Conservation (phyloP, 768 basidiomycete species). For the Tubosaeta sp. region DNA sequence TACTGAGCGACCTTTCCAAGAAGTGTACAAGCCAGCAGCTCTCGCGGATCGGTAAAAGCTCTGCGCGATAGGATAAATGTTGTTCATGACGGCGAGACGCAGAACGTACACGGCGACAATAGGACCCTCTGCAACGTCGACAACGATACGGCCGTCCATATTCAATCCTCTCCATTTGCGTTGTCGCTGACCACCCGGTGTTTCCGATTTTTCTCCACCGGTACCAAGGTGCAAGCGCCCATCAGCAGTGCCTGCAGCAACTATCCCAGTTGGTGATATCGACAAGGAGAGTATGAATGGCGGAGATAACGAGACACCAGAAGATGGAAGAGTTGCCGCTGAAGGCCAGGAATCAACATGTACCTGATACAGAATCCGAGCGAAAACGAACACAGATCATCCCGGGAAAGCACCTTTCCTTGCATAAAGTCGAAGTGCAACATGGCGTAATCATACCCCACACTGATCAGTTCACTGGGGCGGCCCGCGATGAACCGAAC, state of each 20-base stretch:
- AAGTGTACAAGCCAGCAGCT: constrained; percentile 55
- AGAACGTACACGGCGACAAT: constrained; percentile 60
- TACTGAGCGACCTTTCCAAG: constrained; percentile 55
- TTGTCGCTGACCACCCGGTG: constrained; percentile 33
- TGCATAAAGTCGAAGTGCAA: constrained; percentile 64
- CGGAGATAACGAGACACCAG: constrained; percentile 60
- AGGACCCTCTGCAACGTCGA: constrained; percentile 66
- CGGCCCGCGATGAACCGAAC: constrained; percentile 70
- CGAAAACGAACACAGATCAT: constrained; percentile 48
- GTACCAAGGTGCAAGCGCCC: constrained; percentile 67
- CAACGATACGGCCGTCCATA: constrained; percentile 39
- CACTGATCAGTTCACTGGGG: constrained; percentile 69
- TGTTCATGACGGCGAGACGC: not conserved
- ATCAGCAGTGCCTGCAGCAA: constrained; percentile 74
- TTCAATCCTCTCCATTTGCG: constrained; percentile 74
- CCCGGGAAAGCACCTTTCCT: constrained; percentile 52
- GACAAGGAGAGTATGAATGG: constrained; percentile 69
- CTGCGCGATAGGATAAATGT: constrained; percentile 29
- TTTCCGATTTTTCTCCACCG: constrained; percentile 53
- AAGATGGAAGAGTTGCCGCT: constrained; percentile 39
- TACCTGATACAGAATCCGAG: not conserved
- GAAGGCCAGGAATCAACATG: not conserved
- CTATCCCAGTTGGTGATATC: constrained; percentile 51
- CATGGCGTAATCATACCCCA: constrained; percentile 68
- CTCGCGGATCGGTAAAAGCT: constrained; percentile 44